phyloP scores from a whole-genome alignment of 306 rosid species.

The Urtica urens region DNA sequence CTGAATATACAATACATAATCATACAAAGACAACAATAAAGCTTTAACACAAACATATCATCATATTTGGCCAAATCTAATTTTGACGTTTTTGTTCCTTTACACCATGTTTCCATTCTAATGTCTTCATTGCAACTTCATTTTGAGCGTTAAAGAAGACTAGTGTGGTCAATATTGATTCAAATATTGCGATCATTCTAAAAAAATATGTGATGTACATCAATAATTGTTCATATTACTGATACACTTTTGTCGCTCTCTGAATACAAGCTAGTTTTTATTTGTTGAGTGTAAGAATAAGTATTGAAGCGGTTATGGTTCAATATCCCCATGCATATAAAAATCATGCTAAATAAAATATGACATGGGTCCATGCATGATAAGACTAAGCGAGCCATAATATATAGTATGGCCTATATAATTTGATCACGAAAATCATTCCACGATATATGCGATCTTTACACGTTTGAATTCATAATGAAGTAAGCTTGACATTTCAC shows the following conservation, averaged over 20 bases:
- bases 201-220: too few species aligned
- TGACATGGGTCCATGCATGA: neutral
- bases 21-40: neutral
- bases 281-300: neutral
- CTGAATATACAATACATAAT: neutral
- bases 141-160: neutral
- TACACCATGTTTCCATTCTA: conserved; percentile 4
- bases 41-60: neutral
- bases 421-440: conserved; percentile 14
- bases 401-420: conserved; percentile 5
- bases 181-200: too few species aligned
- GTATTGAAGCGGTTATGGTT: neutral
- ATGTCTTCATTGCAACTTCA: conserved; percentile 4
- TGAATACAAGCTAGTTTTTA: neutral
- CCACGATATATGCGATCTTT: conserved; percentile 7
- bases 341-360: neutral
- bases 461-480: conserved; percentile 5
- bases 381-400: neutral
- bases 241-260: neutral
- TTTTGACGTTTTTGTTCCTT: neutral
- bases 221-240: conserved; percentile 6
- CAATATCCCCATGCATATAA: conserved; percentile 3
- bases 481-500: conserved; percentile 19
- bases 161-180: neutral
- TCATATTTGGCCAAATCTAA: neutral